These are phyloP conservation scores for Populus hybrid DNA, from an alignment of 441 rosid species.

Conservation along the genomic window DNA sequence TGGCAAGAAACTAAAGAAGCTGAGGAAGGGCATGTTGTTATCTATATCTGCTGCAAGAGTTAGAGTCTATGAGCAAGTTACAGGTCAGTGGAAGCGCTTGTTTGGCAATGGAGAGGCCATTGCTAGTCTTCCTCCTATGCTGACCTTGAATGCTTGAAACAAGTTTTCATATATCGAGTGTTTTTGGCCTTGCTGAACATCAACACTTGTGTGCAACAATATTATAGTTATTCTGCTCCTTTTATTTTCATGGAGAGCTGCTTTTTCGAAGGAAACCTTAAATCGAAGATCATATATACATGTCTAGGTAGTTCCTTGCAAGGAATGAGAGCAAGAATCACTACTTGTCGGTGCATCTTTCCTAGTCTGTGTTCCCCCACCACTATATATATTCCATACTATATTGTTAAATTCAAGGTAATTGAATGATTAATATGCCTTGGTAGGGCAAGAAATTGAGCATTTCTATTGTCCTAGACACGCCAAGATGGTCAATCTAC, in stretches of 20 bases:
- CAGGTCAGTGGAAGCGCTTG: constrained; percentile 34
- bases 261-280: background rate
- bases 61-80: constrained; percentile 26
- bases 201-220: background rate
- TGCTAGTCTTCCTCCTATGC: constrained; percentile 29
- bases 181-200: background rate
- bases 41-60: constrained; percentile 30
- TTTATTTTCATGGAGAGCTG: background rate
- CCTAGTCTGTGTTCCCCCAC: too few species aligned
- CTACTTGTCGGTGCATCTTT: too few species aligned
- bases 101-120: constrained; percentile 36
- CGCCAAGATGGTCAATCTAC: background rate
- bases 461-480: background rate
- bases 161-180: background rate
- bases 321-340: too few species aligned
- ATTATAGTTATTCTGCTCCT: background rate
- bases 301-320: too few species aligned
- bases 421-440: background rate
- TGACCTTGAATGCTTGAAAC: constrained; percentile 17
- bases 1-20: constrained; percentile 51
- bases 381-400: too few species aligned
- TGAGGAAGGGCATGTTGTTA: constrained; percentile 36
- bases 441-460: background rate
- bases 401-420: background rate
- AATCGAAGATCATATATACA: too few species aligned